A percentile compares a stretch with the other conserved stretches of the same genome.
phyloP scores from a whole-genome alignment of 2,329 filamentous ascomycete genomes.

The Xylaria hypoxylon region DNA sequence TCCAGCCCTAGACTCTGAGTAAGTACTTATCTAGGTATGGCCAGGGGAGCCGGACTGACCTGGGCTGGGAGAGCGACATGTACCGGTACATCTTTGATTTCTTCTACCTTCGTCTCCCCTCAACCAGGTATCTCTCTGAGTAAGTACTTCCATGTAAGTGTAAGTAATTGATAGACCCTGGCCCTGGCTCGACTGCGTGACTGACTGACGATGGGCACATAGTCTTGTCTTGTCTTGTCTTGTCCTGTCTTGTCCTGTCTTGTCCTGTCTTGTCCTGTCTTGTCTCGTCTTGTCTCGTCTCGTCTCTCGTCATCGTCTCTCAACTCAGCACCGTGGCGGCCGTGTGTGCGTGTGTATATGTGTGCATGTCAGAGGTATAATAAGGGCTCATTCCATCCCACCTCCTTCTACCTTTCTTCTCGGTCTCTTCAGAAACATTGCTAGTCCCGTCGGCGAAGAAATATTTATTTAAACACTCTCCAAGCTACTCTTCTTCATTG shows the following conservation, averaged over 20 bases:
- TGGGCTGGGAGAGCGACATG: slow-evolving; percentile 25
- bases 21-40: slow-evolving; percentile 20
- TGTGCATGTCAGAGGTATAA: slow-evolving; percentile 23
- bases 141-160: not conserved
- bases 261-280: slow-evolving; percentile 18
- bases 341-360: not conserved
- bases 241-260: slow-evolving; percentile 18
- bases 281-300: slow-evolving; percentile 12
- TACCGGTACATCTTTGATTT: slow-evolving; percentile 26
- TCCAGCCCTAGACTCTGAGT: not conserved
- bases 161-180: slow-evolving; percentile 20
- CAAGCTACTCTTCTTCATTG: not conserved
- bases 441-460: slow-evolving; percentile 24
- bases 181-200: slow-evolving; percentile 25
- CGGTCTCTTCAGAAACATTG: slow-evolving; percentile 28
- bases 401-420: slow-evolving; percentile 5
- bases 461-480: not conserved
- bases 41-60: slow-evolving; percentile 16
- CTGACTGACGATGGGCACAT: slow-evolving; percentile 36
- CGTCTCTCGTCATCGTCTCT: slow-evolving; percentile 36
- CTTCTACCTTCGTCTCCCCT: slow-evolving; percentile 17
- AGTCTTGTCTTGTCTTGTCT: slow-evolving; percentile 11
- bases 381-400: slow-evolving; percentile 35
- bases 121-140: slow-evolving; percentile 12
- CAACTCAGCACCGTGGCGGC: slow-evolving; percentile 28